Evolutionary conservation across 148 eudicot species (phyloP).

Genomic region (Cornus kousa): DNA sequence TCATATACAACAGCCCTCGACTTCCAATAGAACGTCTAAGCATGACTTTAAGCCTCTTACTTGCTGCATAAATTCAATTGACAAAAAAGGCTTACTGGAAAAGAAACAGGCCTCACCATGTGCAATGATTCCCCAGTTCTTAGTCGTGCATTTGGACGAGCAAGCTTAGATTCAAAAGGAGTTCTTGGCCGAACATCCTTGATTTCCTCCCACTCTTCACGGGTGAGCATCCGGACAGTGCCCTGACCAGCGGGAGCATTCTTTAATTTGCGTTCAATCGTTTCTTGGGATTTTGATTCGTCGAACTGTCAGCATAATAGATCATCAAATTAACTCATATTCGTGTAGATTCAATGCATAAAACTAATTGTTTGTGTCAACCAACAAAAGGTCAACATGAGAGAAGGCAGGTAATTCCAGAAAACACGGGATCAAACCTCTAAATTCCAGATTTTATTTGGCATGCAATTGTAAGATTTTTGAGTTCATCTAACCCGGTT

Average conservation of each 20-base stretch:
- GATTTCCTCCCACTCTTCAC: constrained; percentile 87
- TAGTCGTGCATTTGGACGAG: constrained; percentile 84
- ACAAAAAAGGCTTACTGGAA: neutral
- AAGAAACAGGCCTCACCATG: constrained; percentile 42
- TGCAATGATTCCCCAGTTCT: constrained; percentile 66
- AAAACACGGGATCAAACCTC: neutral
- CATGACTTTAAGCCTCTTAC: neutral
- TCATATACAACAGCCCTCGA: neutral
- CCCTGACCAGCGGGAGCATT: constrained; percentile 92
- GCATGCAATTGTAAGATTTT: neutral
- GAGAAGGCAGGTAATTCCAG: neutral
- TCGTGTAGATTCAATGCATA: neutral
- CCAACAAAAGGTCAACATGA: neutral
- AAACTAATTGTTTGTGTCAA: neutral
- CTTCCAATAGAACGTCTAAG: neutral
- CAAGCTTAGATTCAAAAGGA: constrained; percentile 91
- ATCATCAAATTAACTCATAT: neutral
- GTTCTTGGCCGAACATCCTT: constrained; percentile 88
- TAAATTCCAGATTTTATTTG: neutral
- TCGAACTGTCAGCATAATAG: constrained; percentile 44
- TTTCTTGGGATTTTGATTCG: constrained; percentile 81
- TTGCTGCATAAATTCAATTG: neutral
- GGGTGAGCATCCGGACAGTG: constrained; percentile 80
- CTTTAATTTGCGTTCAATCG: constrained; percentile 64
- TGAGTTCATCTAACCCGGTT: neutral